These are phyloP conservation scores for Aspergillus felis DNA, from an alignment of 2,329 filamentous ascomycete species.

Conservation along the genomic window DNA sequence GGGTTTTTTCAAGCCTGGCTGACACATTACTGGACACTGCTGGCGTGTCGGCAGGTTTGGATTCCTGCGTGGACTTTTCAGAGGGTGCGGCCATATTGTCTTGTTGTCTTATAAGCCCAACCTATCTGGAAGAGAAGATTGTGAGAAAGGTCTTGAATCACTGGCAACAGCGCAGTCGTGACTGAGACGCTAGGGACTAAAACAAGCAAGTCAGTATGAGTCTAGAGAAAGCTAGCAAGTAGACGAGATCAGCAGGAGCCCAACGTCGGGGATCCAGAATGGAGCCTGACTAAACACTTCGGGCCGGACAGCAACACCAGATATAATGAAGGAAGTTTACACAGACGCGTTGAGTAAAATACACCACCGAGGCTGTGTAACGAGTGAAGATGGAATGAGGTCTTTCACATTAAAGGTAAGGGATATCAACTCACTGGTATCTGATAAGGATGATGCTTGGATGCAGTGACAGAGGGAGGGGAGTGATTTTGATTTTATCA, in stretches of 20 bases:
- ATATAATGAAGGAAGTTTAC: not conserved
- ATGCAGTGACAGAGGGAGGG: not conserved
- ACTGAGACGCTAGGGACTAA: not conserved
- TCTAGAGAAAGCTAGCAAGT: not conserved
- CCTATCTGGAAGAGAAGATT: conserved; percentile 19
- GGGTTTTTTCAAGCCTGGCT: conserved; percentile 69
- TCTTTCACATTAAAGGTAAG: not conserved
- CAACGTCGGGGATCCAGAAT: not conserved
- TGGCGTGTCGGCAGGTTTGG: conserved; percentile 39
- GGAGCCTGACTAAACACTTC: not conserved
- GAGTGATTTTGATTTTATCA: not conserved
- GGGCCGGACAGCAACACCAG: not conserved
- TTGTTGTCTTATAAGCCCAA: conserved; percentile 27
- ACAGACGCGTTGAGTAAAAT: not conserved
- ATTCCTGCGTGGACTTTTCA: conserved; percentile 21
- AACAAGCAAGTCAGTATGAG: not conserved
- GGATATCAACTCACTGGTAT: not conserved
- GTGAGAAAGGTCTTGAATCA: conserved; percentile 1
- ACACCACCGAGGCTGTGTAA: not conserved
- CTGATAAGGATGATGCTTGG: not conserved
- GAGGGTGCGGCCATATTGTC: conserved; percentile 40
- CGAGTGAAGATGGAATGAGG: not conserved
- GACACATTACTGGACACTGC: conserved; percentile 58
- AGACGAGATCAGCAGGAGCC: not conserved
- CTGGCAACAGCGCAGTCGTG: not conserved